Percentiles rank a stretch among this genome's conserved stretches.
phyloP scores from a whole-genome alignment of 2,329 filamentous ascomycete genomes.

The Aciculosporium take region DNA sequence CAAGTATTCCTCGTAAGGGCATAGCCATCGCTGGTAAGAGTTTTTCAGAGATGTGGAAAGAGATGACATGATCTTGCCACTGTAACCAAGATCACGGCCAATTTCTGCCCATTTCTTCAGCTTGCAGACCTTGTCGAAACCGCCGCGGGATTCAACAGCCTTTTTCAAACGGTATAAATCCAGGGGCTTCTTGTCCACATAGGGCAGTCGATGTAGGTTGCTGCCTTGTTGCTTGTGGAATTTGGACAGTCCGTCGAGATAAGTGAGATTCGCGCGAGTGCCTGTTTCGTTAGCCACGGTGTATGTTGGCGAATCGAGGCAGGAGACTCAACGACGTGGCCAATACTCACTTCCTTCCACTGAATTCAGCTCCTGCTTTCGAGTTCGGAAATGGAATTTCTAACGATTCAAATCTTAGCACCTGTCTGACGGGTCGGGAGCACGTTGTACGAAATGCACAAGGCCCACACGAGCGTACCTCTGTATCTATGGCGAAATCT shows the following conservation, averaged over 20 bases:
- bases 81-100: conserved; percentile 89
- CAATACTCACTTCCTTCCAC: conserved; percentile 80
- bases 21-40: conserved; percentile 92
- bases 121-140: conserved; percentile 94
- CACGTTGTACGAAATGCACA: conserved; percentile 3
- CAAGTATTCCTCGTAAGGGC: conserved; percentile 91
- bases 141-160: conserved; percentile 83
- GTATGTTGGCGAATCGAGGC: not conserved
- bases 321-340: not conserved
- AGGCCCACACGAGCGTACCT: conserved; percentile 40
- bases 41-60: conserved; percentile 96
- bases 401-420: conserved; percentile 21
- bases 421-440: not conserved
- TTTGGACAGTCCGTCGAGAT: conserved; percentile 86
- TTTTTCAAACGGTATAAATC: conserved; percentile 95
- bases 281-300: conserved; percentile 32
- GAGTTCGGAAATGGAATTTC: conserved; percentile 93
- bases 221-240: conserved; percentile 96
- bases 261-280: conserved; percentile 88
- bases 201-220: conserved; percentile 85
- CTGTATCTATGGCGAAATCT: conserved; percentile 88
- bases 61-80: conserved; percentile 98
- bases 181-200: conserved; percentile 92
- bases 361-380: conserved; percentile 92
- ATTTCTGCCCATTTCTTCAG: conserved; percentile 99